Conservation (phyloP, 768 basidiomycete species). For the Fomitopsis serialis region DNA sequence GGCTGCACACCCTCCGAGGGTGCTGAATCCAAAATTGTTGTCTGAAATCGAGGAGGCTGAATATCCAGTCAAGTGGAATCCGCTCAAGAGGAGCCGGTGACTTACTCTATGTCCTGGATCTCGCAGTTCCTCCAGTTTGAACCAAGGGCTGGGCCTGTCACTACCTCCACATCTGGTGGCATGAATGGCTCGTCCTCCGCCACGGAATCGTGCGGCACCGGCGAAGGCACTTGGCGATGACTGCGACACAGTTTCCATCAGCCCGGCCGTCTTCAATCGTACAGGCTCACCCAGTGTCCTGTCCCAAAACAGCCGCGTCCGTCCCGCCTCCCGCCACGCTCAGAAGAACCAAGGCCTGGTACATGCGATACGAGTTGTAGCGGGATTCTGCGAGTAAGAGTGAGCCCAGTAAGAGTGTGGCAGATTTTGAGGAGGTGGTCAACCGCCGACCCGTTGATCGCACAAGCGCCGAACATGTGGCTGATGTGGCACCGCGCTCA, state of each 20-base stretch:
- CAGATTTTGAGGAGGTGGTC: constrained; percentile 17
- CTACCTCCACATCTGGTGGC: constrained; percentile 67
- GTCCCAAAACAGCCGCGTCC: constrained; percentile 61
- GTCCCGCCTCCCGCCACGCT: constrained; percentile 64
- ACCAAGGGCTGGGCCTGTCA: constrained; percentile 88
- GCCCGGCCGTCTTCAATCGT: background rate
- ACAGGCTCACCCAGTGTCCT: constrained; percentile 34
- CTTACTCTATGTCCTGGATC: constrained; percentile 56
- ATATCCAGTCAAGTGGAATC: constrained; percentile 3
- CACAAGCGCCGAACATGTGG: too few relatives aligned
- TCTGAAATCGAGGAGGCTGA: constrained; percentile 29
- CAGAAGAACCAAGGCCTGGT: constrained; percentile 65
- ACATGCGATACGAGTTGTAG: constrained; percentile 35
- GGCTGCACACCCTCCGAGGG: constrained; percentile 19
- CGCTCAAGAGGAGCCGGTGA: constrained; percentile 11
- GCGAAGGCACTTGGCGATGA: constrained; percentile 21
- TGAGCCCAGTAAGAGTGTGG: constrained; percentile 17
- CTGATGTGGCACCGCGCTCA: too few relatives aligned
- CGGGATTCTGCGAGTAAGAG: constrained; percentile 62
- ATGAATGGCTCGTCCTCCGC: constrained; percentile 37
- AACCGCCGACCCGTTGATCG: too few relatives aligned
- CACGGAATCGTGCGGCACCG: constrained; percentile 6
- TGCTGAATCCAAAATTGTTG: constrained; percentile 12
- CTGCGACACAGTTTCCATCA: constrained; percentile 8
- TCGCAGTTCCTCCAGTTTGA: constrained; percentile 85